Evolutionary conservation across 2,329 filamentous ascomycete species (phyloP), one percentile per base, ranked within the genome.

Genomic region (Thelonectria discophora): DNA sequence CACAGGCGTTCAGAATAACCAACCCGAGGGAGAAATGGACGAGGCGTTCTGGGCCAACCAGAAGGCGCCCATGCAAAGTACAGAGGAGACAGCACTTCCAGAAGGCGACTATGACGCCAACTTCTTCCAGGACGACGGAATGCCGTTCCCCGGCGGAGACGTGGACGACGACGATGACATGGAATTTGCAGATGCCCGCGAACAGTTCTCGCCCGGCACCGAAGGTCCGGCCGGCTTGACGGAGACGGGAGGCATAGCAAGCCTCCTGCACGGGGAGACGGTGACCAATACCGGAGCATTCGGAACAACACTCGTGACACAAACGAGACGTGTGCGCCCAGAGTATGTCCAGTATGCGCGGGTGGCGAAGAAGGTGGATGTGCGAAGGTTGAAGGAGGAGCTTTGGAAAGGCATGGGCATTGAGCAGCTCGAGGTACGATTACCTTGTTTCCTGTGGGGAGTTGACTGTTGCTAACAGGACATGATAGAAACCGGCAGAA

Each of bases 41-140:
- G 94, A 97, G 78, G 94, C 91, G 18, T 98, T 97, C 80, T 99
- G 95, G 93, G 95, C 95, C 5, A 85, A 86, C 42, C 88, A 84
- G 78, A 91, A 86, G 75, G 88, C 80, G 67, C 85, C 80, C 53
- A 74, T 74, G 69, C 75, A 78, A 34, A 68, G 70, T 56, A 60
- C 65, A 9, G 88, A 90, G 21, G 87, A 88, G 46, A 85, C 81
- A 3, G 84, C 79, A 1, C 76, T 85, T 39, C 84, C 84, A 3
- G 82, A 87, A 69, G 94, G 94, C 63, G 90, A 96, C 73, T 99
- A 98, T 77, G 93, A 98, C 75, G 94, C 95, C 61, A 91, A 98
- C 77, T 99, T 98, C 85, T 99, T 98, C 81, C 90, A 95, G 71
- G 95, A 98, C 72, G 92, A 94, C 69, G 90, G 86, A 2, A 80